phyloP scores from a whole-genome alignment of 768 basidiomycete species.

The Cyclocybe cylindracea region DNA sequence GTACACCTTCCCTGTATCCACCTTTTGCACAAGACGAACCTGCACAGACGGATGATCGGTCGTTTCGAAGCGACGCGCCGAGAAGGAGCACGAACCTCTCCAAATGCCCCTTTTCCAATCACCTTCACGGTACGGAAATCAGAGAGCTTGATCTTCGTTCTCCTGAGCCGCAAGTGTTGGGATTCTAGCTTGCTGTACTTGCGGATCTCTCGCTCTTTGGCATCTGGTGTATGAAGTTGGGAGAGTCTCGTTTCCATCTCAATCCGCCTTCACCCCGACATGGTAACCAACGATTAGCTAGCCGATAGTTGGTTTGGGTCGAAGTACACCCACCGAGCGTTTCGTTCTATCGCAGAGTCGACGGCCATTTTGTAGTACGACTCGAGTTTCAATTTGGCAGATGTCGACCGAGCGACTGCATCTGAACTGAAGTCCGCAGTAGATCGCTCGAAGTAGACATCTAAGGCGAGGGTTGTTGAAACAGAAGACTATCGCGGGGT shows the following conservation, averaged over 20 bases:
- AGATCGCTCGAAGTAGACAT: slow-evolving; percentile 94
- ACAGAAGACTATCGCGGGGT: not conserved
- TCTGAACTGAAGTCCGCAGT: slow-evolving; percentile 82
- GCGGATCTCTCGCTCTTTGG: slow-evolving; percentile 86
- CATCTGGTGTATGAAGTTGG: slow-evolving; percentile 73
- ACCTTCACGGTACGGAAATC: slow-evolving; percentile 98
- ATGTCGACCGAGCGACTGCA: slow-evolving; percentile 86
- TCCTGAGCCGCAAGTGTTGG: slow-evolving; percentile 85
- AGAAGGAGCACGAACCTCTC: slow-evolving; percentile 64
- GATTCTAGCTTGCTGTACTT: slow-evolving; percentile 87
- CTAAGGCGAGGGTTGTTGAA: slow-evolving; percentile 38
- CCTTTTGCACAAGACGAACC: slow-evolving; percentile 96
- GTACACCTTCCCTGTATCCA: slow-evolving; percentile 96
- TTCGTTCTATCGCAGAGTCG: slow-evolving; percentile 93
- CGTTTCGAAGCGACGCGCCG: slow-evolving; percentile 10
- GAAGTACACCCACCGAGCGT: slow-evolving; percentile 65
- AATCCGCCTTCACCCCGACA: slow-evolving; percentile 60
- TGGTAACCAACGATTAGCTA: not conserved
- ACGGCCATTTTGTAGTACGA: slow-evolving; percentile 99
- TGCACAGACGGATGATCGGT: slow-evolving; percentile 25
- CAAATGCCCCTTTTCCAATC: slow-evolving; percentile 98
- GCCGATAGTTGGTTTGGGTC: not conserved
- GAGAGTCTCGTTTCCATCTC: slow-evolving; percentile 85
- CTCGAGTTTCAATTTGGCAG: slow-evolving; percentile 95
- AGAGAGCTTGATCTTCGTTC: slow-evolving; percentile 90